Evolutionary conservation across 1,139 yeast genomes (phyloP).

Genomic region (Yueomyces sp.): DNA sequence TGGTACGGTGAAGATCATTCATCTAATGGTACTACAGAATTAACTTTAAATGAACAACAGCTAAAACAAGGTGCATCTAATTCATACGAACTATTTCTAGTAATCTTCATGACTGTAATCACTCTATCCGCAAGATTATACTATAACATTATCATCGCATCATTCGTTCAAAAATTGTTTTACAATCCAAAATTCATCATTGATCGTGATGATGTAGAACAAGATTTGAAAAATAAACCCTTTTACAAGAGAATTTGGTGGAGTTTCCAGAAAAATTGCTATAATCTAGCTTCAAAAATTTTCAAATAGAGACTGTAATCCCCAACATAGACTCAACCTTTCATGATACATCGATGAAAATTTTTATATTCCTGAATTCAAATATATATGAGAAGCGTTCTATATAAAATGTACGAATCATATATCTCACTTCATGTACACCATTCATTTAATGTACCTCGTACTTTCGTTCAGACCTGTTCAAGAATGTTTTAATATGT

Average conservation of each 20-base stretch:
- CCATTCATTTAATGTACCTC: too few species aligned
- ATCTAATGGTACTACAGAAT: conserved; percentile 3
- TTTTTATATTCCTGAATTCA: too few species aligned
- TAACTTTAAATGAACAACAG: not conserved
- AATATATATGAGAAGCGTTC: too few species aligned
- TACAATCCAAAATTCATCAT: conserved; percentile 23
- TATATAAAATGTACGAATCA: too few species aligned
- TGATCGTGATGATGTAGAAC: conserved; percentile 24
- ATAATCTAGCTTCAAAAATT: conserved; percentile 5
- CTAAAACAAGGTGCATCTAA: conserved; percentile 50
- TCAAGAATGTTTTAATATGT: too few species aligned
- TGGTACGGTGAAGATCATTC: conserved; percentile 46
- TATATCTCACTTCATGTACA: too few species aligned
- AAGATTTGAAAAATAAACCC: conserved; percentile 23
- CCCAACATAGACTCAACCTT: too few species aligned
- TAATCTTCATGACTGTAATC: conserved; percentile 42
- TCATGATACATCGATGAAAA: too few species aligned
- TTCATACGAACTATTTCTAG: conserved; percentile 57
- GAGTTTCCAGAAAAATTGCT: conserved; percentile 19
- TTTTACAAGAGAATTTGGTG: conserved; percentile 19
- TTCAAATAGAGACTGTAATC: not conserved
- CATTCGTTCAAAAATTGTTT: conserved; percentile 35
- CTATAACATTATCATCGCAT: conserved; percentile 50
- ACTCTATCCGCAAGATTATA: conserved; percentile 46
- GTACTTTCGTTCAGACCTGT: too few species aligned